Conservation (phyloP, 2,329 filamentous ascomycete genomes). For the Fusarium sp. region DNA sequence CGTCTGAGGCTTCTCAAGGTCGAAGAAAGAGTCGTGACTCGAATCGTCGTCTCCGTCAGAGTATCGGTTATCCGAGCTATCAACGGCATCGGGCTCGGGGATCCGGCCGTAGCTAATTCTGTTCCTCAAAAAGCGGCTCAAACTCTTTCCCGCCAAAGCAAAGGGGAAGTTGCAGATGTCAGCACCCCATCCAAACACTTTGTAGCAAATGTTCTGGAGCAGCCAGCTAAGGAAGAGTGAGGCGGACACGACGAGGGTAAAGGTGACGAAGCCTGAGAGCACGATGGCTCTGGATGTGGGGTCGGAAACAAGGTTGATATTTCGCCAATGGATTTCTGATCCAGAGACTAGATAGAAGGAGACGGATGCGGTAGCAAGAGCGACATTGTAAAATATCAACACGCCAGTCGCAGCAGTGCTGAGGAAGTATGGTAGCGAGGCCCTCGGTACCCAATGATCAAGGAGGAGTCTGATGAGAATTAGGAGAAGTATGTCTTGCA, state of each 20-base stretch:
- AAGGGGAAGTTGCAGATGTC: slow-evolving; percentile 44
- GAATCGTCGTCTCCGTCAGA: slow-evolving; percentile 12
- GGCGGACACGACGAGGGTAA: slow-evolving; percentile 20
- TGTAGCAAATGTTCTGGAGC: slow-evolving; percentile 38
- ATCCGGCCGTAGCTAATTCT: slow-evolving; percentile 25
- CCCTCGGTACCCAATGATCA: neutral
- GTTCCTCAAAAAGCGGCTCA: neutral
- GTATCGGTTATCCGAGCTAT: neutral
- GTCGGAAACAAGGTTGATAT: slow-evolving; percentile 45
- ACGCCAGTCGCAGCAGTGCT: neutral
- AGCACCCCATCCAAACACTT: slow-evolving; percentile 21
- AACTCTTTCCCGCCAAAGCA: slow-evolving; percentile 5
- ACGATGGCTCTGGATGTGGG: slow-evolving; percentile 43
- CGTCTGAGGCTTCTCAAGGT: neutral
- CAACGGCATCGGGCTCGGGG: slow-evolving; percentile 36
- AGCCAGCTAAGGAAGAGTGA: slow-evolving; percentile 36
- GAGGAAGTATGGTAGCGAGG: neutral
- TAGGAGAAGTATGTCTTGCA: slow-evolving; percentile 49
- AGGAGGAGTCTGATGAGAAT: slow-evolving; percentile 38
- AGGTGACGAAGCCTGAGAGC: slow-evolving; percentile 45
- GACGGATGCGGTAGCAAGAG: slow-evolving; percentile 9
- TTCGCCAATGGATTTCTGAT: slow-evolving; percentile 49
- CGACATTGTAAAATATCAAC: neutral
- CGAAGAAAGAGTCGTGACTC: neutral
- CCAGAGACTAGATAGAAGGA: slow-evolving; percentile 47